phyloP scores from a whole-genome alignment of 805 yeast genomes.

The Debaryomyces maramus region DNA sequence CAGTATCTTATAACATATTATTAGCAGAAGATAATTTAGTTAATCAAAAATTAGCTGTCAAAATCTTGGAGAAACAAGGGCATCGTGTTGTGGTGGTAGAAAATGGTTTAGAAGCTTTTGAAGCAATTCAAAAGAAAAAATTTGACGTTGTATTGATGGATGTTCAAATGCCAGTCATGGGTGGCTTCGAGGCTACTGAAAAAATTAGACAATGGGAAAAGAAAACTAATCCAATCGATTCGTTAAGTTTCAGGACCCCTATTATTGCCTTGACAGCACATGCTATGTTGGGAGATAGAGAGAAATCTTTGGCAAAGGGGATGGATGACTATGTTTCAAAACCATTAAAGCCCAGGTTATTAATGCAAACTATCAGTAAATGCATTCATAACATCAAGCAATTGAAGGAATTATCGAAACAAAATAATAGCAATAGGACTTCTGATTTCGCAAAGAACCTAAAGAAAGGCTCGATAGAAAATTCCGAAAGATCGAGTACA shows the following conservation, averaged over 20 bases:
- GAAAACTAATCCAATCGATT: conserved; percentile 69
- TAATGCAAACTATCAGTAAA: conserved; percentile 82
- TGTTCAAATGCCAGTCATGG: conserved; percentile 95
- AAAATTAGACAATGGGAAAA: conserved; percentile 86
- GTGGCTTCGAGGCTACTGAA: conserved; percentile 90
- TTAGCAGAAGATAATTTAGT: conserved; percentile 87
- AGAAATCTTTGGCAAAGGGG: conserved; percentile 80
- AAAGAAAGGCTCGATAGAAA: conserved; percentile 35
- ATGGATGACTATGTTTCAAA: conserved; percentile 91
- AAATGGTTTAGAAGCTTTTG: conserved; percentile 80
- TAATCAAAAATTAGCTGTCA: conserved; percentile 83
- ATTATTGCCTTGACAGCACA: conserved; percentile 90
- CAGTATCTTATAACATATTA: conserved; percentile 68
- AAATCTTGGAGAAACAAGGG: conserved; percentile 82
- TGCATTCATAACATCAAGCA: conserved; percentile 73
- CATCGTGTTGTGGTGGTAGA: conserved; percentile 83
- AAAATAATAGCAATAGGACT: conserved; percentile 44
- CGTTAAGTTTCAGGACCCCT: conserved; percentile 74
- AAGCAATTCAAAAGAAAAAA: conserved; percentile 63
- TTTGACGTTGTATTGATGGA: conserved; percentile 89
- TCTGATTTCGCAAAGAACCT: conserved; percentile 48
- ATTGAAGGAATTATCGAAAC: conserved; percentile 54
- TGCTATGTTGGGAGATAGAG: conserved; percentile 93
- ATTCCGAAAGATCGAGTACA: conserved; percentile 13
- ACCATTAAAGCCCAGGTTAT: conserved; percentile 79